phyloP scores from a whole-genome alignment of 805 yeast genomes.

The Cyberlindnera mycetangii region DNA sequence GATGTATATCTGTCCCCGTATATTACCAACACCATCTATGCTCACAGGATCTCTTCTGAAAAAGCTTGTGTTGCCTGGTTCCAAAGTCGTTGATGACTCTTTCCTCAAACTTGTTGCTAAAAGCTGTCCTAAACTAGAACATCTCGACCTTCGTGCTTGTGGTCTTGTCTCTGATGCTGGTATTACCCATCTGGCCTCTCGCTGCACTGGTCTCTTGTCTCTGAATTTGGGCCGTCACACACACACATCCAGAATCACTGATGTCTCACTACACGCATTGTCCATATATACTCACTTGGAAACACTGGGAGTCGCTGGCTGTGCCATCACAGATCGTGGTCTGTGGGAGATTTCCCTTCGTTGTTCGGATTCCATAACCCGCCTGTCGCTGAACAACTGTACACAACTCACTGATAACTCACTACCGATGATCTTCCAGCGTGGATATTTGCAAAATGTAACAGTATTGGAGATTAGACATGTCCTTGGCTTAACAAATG shows the following conservation, averaged over 20 bases:
- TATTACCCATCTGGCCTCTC: conserved; percentile 57
- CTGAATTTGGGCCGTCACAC: conserved; percentile 80
- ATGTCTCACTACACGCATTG: conserved; percentile 58
- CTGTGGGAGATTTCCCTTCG: conserved; percentile 75
- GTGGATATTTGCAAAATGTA: conserved; percentile 52
- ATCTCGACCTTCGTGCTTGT: conserved; percentile 81
- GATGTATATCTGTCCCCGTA: conserved; percentile 75
- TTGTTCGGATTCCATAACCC: conserved; percentile 47
- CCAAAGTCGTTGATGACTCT: conserved; percentile 56
- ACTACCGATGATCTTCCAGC: conserved; percentile 45
- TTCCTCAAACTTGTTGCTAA: conserved; percentile 50
- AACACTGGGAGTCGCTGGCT: conserved; percentile 89
- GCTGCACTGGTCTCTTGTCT: conserved; percentile 54
- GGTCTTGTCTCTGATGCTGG: conserved; percentile 75
- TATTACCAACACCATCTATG: conserved; percentile 53
- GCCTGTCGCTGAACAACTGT: conserved; percentile 79
- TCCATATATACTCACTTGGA: conserved; percentile 44
- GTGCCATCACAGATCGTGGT: conserved; percentile 70
- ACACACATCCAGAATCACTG: conserved; percentile 66
- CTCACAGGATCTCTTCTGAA: conserved; percentile 40
- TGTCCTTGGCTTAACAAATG: conserved; percentile 51
- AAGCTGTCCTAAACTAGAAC: conserved; percentile 55
- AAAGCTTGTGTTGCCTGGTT: conserved; percentile 64
- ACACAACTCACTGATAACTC: conserved; percentile 53
- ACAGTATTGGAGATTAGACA: conserved; percentile 77